Conservation (phyloP, 2,329 filamentous ascomycete genomes). For the Dothiorella sarmentorum region DNA sequence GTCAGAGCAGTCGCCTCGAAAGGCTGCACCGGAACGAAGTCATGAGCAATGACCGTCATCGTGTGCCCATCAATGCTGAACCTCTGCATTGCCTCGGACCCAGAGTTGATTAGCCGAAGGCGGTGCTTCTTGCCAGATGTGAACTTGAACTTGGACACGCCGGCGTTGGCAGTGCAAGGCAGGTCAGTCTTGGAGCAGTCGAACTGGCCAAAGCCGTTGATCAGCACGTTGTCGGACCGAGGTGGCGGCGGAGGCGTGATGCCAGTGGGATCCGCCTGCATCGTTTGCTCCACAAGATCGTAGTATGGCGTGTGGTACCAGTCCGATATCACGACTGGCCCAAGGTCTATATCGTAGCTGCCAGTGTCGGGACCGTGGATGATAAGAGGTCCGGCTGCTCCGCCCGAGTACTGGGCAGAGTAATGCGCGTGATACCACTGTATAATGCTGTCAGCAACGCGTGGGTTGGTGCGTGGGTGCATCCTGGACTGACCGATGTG, state of each 20-base stretch:
- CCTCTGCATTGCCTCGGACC: constrained; percentile 40
- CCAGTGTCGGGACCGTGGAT: constrained; percentile 27
- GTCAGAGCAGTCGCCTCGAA: constrained; percentile 39
- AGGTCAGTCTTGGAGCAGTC: constrained; percentile 27
- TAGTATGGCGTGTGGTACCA: constrained; percentile 27
- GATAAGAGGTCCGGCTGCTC: constrained; percentile 28
- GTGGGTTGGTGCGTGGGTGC: too few relatives aligned
- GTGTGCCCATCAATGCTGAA: constrained; percentile 45
- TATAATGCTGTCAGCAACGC: too few relatives aligned
- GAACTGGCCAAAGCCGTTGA: constrained; percentile 30
- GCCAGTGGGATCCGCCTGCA: constrained; percentile 22
- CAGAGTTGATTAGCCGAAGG: constrained; percentile 43
- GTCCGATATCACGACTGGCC: constrained; percentile 26
- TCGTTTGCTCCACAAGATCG: constrained; percentile 21
- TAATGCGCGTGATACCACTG: constrained; percentile 26
- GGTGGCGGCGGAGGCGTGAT: constrained; percentile 24
- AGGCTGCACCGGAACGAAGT: constrained; percentile 42
- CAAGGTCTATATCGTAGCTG: constrained; percentile 29
- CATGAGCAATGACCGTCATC: constrained; percentile 42
- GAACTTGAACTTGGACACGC: constrained; percentile 37
- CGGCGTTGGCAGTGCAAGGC: constrained; percentile 26
- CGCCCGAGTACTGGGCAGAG: constrained; percentile 29
- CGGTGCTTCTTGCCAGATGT: constrained; percentile 40
- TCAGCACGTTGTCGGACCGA: constrained; percentile 28
- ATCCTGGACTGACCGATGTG: too few relatives aligned